A percentile compares a stretch with the other conserved stretches of the same genome.
These are phyloP conservation scores for Leccinum fibrillosum DNA, from an alignment of 768 basidiomycete species.

Conservation along the genomic window DNA sequence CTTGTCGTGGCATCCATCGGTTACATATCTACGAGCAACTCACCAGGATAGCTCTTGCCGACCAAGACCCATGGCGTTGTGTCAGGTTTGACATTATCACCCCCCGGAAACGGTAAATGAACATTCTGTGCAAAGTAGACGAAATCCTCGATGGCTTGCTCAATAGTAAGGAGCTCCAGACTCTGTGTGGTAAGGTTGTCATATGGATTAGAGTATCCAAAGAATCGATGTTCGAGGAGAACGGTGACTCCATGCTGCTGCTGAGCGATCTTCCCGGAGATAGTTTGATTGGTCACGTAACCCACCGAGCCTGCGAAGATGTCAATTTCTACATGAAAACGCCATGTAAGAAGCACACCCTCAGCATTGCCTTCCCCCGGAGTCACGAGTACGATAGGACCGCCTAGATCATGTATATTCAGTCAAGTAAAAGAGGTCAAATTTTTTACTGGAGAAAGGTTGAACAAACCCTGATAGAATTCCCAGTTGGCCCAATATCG, in stretches of 20 bases:
- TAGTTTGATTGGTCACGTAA: constrained; percentile 61
- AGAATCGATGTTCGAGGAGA: constrained; percentile 72
- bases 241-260: constrained; percentile 61
- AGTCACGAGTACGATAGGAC: constrained; percentile 38
- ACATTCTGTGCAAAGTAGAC: constrained; percentile 69
- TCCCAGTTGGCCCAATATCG: constrained; percentile 71
- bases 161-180: constrained; percentile 59
- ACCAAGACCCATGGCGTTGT: constrained; percentile 41
- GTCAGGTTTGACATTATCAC: constrained; percentile 57
- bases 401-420: constrained; percentile 10
- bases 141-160: constrained; percentile 73
- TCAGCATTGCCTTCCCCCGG: constrained; percentile 66
- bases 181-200: constrained; percentile 59
- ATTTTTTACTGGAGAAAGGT: neutral
- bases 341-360: constrained; percentile 16
- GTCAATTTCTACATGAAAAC: neutral
- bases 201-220: constrained; percentile 68
- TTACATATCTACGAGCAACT: neutral
- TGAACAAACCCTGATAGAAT: constrained; percentile 53
- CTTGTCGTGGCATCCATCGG: neutral
- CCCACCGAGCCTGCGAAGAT: constrained; percentile 28
- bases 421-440: neutral
- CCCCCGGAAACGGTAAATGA: constrained; percentile 63
- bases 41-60: constrained; percentile 43
- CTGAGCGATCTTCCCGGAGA: constrained; percentile 64